Evolutionary conservation across 1,284 basidiomycete genomes (phyloP), one percentile per base, ranked within the genome.

Genomic region (Pseudozyma tsukubaensis): DNA sequence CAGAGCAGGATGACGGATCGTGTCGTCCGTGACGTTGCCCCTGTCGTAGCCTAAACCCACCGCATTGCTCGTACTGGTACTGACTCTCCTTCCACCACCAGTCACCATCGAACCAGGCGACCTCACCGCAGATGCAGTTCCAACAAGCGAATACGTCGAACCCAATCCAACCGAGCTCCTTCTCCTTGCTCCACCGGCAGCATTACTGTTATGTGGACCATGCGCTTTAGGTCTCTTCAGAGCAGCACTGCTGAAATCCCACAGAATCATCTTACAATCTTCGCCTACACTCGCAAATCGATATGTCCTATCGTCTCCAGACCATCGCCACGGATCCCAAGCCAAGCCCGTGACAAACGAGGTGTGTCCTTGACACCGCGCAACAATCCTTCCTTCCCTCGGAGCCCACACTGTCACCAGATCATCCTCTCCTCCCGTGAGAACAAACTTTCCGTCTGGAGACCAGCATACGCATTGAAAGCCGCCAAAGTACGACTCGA

Each of bases 351-450:
- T 92, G 5, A 99, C 92, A 81, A 97, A 98, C 1, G 93, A 95
- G 0, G 93, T 92, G 83, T 99, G 96, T 0, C 96, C 97, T 85
- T 97, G 94, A 86, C 95, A 97, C 51, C 95, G 89, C 3, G 96
- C 96, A n/a, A 99, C 90, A 13, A 98, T 90, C 10, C 79, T 60
- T 11, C 78, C 76, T 43, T 82, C 80, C 4, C 78, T 39, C 0
- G 76, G 76, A 5, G 78, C 66, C 72, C 77, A 84, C 2, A 84
- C 63, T 1, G 94, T 96, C 50, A 97, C 87, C 12, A 99, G 88
- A 81, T 99, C 96, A 83, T 99, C 96, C 87, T 98, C 90, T 0
- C 92, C 92, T n/a, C 92, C 92, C 0, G 90, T 90, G 58, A 97
- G 86, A 36, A 98, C 91, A 80, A 97, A 95, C 43, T 94, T 90